These are phyloP conservation scores for Psilocybe cubensis DNA, from an alignment of 768 basidiomycete species.

Conservation along the genomic window DNA sequence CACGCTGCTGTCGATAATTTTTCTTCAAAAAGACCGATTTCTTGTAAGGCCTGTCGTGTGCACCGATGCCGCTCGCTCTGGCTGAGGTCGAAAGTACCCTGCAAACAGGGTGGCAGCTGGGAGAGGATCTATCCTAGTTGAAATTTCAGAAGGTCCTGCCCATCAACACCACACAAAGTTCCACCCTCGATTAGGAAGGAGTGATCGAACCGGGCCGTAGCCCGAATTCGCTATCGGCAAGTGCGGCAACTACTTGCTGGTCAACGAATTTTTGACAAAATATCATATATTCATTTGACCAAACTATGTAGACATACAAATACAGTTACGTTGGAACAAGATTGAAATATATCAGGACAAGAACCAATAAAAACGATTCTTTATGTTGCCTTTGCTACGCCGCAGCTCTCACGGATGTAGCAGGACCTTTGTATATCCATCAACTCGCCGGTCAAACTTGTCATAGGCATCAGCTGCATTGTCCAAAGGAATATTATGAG, in stretches of 20 bases:
- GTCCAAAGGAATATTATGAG: constrained; percentile 53
- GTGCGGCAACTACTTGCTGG: too few relatives aligned
- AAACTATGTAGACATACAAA: too few relatives aligned
- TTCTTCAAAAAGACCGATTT: background rate
- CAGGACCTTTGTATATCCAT: constrained; percentile 57
- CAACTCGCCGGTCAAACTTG: constrained; percentile 57
- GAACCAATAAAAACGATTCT: too few relatives aligned
- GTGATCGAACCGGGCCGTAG: background rate
- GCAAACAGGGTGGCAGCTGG: too few relatives aligned
- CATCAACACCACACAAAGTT: constrained; percentile 3
- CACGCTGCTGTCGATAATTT: constrained; percentile 1
- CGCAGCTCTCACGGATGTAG: constrained; percentile 43
- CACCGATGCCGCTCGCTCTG: background rate
- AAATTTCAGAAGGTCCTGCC: constrained; percentile 10
- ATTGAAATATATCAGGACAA: too few relatives aligned
- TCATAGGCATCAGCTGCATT: constrained; percentile 52
- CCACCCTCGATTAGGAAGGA: background rate
- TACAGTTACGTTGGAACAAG: too few relatives aligned
- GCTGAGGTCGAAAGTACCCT: background rate
- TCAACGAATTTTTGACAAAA: too few relatives aligned
- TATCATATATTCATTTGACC: too few relatives aligned
- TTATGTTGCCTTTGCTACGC: too few relatives aligned
- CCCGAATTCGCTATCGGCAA: too few relatives aligned
- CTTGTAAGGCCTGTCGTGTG: background rate
- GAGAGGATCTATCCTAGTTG: constrained; percentile 3